Percentiles rank a stretch among this genome's conserved stretches.
phyloP scores from a whole-genome alignment of 768 basidiomycete species.

The Serendipita sp. region DNA sequence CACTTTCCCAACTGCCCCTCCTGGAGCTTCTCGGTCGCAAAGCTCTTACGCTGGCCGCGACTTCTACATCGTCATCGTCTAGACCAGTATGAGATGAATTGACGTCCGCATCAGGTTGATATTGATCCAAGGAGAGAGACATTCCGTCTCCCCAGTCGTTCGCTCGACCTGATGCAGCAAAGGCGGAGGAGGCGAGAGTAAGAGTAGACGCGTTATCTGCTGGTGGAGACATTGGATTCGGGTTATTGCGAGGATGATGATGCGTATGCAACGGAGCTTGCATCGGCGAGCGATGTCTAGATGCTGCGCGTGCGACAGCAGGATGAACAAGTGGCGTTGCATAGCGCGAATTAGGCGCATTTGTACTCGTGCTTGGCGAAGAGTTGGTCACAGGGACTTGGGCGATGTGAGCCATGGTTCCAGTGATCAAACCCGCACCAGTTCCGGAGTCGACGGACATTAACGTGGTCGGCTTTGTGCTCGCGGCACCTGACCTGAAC shows the following conservation, averaged over 20 bases:
- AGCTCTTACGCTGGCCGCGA: constrained; percentile 80
- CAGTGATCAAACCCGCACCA: constrained; percentile 20
- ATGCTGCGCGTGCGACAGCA: constrained; percentile 22
- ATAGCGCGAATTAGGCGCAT: constrained; percentile 29
- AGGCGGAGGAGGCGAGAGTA: constrained; percentile 87
- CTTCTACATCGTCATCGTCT: constrained; percentile 33
- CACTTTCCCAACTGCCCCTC: constrained; percentile 84
- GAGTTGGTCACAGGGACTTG: constrained; percentile 33
- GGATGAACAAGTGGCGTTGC: constrained; percentile 39
- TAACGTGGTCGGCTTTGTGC: constrained; percentile 89
- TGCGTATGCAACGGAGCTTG: constrained; percentile 80
- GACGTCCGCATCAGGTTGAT: constrained; percentile 31
- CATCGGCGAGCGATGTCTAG: constrained; percentile 22
- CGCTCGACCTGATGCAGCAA: constrained; percentile 42
- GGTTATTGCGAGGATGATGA: constrained; percentile 94
- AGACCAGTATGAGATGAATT: constrained; percentile 22
- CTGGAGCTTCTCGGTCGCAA: constrained; percentile 71
- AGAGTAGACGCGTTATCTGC: constrained; percentile 82
- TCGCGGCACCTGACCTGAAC: constrained; percentile 63
- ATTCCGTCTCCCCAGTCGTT: constrained; percentile 34
- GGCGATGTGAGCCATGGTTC: constrained; percentile 69
- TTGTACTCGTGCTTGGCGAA: background rate
- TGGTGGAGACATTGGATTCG: constrained; percentile 79
- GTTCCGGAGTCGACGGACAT: constrained; percentile 74
- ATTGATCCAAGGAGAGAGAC: constrained; percentile 47